These are phyloP conservation scores for Russula ochroleuca DNA, from an alignment of 768 basidiomycete genomes.

Conservation along the genomic window DNA sequence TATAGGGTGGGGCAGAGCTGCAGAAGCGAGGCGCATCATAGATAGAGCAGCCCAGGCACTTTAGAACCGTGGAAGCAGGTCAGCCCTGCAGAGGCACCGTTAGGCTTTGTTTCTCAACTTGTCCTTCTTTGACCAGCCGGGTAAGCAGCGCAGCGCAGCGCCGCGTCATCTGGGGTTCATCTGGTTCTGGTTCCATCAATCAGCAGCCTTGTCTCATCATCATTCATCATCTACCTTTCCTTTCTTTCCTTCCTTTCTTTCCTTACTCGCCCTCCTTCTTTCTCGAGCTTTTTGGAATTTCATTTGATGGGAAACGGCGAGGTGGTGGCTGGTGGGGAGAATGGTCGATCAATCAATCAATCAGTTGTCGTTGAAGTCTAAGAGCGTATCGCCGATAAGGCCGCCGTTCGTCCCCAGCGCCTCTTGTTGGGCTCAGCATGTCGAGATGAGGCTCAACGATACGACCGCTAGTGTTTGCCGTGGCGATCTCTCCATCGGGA, in stretches of 20 bases:
- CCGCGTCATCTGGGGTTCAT: neutral
- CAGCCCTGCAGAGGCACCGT: neutral
- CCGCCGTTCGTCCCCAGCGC: neutral
- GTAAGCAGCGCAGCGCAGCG: neutral
- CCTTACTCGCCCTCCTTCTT: neutral
- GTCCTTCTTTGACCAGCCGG: neutral
- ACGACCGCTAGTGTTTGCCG: neutral
- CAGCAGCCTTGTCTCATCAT: neutral
- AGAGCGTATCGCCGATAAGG: slow-evolving; percentile 10
- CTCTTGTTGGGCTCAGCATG: neutral
- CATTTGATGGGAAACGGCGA: slow-evolving; percentile 7
- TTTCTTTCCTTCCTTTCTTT: neutral
- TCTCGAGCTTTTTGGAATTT: slow-evolving; percentile 8
- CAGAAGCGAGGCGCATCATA: neutral
- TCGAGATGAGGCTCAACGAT: neutral
- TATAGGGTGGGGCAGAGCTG: neutral
- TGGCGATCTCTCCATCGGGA: neutral
- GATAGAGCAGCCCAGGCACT: neutral
- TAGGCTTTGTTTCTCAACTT: neutral
- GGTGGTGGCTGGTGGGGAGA: neutral
- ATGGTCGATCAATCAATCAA: slow-evolving; percentile 11
- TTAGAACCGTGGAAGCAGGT: neutral
- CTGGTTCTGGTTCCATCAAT: neutral
- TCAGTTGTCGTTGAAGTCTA: neutral
- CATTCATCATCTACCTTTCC: neutral